Percentiles rank a stretch among this genome's conserved stretches.
These are phyloP conservation scores for Apiospora rasikravindrae DNA, from an alignment of 2,329 filamentous ascomycete species.

Conservation along the genomic window DNA sequence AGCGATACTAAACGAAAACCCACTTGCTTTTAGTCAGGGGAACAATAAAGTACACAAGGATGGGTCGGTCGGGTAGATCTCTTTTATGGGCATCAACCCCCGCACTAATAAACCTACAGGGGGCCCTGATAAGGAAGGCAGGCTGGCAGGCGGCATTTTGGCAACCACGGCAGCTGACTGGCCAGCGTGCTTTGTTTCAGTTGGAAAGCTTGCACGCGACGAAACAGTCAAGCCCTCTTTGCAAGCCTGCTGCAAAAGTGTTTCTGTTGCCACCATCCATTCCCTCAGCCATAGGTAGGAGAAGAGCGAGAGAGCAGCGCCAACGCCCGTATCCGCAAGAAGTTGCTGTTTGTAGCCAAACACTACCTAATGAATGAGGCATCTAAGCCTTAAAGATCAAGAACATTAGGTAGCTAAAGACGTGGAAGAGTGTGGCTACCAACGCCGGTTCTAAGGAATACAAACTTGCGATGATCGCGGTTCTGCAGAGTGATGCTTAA, in stretches of 20 bases:
- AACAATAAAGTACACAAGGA: background rate
- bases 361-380: too few relatives aligned
- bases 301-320: background rate
- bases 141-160: background rate
- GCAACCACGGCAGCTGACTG: constrained; percentile 1
- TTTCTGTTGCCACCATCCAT: background rate
- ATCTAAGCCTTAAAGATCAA: too few relatives aligned
- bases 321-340: background rate
- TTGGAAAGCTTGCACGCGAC: background rate
- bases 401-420: too few relatives aligned
- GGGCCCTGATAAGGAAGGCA: background rate
- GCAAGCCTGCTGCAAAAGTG: background rate
- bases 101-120: background rate
- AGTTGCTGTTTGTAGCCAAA: background rate
- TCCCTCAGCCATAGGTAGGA: too few relatives aligned
- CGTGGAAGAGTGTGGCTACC: background rate
- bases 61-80: background rate
- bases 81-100: background rate
- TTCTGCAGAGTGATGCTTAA: background rate
- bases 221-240: background rate
- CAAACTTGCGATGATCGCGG: background rate
- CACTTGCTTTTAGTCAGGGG: background rate
- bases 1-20: background rate
- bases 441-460: background rate
- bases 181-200: background rate